Evolutionary conservation across 306 rosid species (phyloP).

Genomic region (Albizia julibrissin): DNA sequence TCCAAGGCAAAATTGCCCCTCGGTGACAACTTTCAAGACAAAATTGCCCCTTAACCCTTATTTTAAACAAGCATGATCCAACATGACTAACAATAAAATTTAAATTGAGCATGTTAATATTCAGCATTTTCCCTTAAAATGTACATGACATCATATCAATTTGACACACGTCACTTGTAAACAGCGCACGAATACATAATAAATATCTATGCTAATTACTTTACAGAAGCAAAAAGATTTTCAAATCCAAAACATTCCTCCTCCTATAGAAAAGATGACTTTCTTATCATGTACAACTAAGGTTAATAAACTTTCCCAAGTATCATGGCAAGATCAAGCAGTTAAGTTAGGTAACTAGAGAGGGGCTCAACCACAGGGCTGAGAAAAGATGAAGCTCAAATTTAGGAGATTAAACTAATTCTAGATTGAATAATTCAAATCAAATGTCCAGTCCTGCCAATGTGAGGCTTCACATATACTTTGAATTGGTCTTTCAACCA

Average conservation of each 20-base stretch:
- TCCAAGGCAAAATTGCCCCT: too few relatives aligned
- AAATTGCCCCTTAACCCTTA: too few relatives aligned
- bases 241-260: background rate
- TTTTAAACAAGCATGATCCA: background rate
- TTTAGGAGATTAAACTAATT: background rate
- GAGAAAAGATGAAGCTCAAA: constrained; percentile 2
- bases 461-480: background rate
- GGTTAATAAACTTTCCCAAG: background rate
- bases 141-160: background rate
- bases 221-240: background rate
- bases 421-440: background rate
- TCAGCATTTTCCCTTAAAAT: background rate
- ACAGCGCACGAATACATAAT: too few relatives aligned
- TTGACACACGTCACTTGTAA: background rate
- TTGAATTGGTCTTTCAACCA: background rate
- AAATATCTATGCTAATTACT: background rate
- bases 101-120: background rate
- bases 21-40: too few relatives aligned
- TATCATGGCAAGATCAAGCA: background rate
- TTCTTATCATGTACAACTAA: background rate
- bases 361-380: background rate
- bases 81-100: background rate
- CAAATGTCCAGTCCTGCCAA: too few relatives aligned
- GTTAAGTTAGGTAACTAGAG: background rate
- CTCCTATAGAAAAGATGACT: background rate